Conservation (phyloP, 441 rosid genomes). For the Isatis lusitanica region DNA sequence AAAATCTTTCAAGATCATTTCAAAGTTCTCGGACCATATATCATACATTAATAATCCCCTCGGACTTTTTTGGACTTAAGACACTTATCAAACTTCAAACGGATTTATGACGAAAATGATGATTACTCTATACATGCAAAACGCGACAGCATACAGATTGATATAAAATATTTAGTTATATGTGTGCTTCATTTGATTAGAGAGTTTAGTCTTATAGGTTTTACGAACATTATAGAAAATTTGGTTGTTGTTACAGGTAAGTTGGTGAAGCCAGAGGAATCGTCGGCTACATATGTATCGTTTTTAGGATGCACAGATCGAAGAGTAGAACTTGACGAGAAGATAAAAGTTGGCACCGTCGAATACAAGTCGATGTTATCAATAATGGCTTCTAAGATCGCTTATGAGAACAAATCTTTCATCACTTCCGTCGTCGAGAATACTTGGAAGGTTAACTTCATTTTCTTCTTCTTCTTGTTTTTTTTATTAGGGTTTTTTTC, state of each 20-base stretch:
- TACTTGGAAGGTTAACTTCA: conserved; percentile 48
- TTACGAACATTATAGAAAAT: neutral
- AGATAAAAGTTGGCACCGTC: conserved; percentile 32
- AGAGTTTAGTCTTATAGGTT: neutral
- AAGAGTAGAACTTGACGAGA: conserved; percentile 39
- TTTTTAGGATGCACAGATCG: conserved; percentile 42
- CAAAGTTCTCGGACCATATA: neutral
- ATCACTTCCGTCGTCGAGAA: conserved; percentile 41
- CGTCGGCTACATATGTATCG: conserved; percentile 34
- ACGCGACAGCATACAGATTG: neutral
- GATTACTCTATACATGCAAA: neutral
- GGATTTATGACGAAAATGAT: neutral
- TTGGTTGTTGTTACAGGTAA: conserved; percentile 35
- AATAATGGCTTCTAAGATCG: conserved; percentile 56
- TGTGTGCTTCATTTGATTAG: neutral
- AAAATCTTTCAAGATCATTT: neutral
- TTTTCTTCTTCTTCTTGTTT: neutral
- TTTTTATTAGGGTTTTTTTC: neutral
- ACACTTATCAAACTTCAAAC: conserved; percentile 8
- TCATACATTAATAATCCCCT: neutral
- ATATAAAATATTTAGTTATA: neutral
- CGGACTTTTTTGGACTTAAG: conserved; percentile 10
- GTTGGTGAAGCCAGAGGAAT: conserved; percentile 33
- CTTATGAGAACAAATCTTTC: conserved; percentile 51
- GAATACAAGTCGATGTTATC: conserved; percentile 48